Conservation (phyloP, 1,139 yeast genomes). For the Scheffersomyces titani region DNA sequence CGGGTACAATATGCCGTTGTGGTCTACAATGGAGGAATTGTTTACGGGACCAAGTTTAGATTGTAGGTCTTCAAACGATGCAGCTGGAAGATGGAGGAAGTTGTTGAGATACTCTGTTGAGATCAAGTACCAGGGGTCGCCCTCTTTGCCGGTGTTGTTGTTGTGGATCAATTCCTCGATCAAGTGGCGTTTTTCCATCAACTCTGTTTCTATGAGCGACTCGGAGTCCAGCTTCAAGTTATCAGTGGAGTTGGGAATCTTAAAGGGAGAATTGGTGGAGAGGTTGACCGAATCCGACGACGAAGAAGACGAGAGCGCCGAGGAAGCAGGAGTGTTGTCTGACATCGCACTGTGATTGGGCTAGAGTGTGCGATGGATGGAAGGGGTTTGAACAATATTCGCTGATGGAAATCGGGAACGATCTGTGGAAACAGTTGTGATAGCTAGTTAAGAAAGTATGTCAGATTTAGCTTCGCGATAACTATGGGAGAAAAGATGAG, state of each 20-base stretch:
- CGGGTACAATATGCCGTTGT: constrained; percentile 31
- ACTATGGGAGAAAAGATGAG: neutral
- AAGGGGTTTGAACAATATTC: neutral
- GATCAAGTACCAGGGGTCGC: constrained; percentile 41
- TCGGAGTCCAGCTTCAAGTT: constrained; percentile 1
- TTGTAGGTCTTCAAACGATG: constrained; percentile 27
- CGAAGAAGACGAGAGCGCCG: neutral
- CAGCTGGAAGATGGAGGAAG: constrained; percentile 27
- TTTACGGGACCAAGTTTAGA: constrained; percentile 34
- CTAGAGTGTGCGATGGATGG: neutral
- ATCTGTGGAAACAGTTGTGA: neutral
- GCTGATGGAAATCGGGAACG: neutral
- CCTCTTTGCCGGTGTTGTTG: constrained; percentile 24
- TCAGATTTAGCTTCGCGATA: neutral
- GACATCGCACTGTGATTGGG: neutral
- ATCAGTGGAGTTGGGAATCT: constrained; percentile 1
- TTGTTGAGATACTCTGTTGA: constrained; percentile 29
- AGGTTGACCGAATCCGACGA: neutral
- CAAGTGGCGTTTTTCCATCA: constrained; percentile 19
- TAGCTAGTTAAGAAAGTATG: neutral
- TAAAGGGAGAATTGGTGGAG: neutral
- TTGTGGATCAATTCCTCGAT: constrained; percentile 22
- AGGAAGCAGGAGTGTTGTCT: neutral
- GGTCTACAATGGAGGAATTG: constrained; percentile 30
- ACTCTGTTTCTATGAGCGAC: neutral